Conservation (phyloP, 2,329 filamentous ascomycete species). For the Cadophora malorum region DNA sequence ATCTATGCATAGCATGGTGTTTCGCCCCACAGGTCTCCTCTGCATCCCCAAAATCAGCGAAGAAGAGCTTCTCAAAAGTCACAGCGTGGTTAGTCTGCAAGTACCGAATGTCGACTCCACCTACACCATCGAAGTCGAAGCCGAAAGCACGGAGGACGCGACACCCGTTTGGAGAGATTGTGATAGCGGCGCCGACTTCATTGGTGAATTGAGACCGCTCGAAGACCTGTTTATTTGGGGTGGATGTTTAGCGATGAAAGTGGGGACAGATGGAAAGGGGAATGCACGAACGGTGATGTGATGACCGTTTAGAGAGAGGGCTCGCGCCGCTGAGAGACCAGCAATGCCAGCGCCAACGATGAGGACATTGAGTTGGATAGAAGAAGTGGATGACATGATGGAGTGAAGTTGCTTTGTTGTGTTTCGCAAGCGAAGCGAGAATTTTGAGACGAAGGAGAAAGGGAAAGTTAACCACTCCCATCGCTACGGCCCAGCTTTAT, state of each 20-base stretch:
- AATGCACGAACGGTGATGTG: background rate
- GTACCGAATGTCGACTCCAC: conserved; percentile 8
- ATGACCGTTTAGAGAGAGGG: background rate
- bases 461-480: no score
- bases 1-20: conserved; percentile 10
- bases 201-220: conserved; percentile 49
- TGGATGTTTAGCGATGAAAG: background rate
- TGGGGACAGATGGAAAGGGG: background rate
- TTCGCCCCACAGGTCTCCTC: background rate
- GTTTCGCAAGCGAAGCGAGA: background rate
- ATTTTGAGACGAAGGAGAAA: background rate
- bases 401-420: background rate
- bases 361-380: background rate
- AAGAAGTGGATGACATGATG: background rate
- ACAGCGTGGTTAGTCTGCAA: background rate
- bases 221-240: conserved; percentile 39
- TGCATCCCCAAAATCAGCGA: background rate
- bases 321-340: background rate
- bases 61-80: background rate
- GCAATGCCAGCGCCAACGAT: background rate
- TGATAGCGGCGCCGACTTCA: conserved; percentile 50
- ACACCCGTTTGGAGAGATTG: conserved; percentile 49
- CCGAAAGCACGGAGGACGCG: conserved; percentile 48
- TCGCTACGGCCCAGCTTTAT: no score
- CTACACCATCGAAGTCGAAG: conserved; percentile 38